Percentiles rank a stretch among this genome's conserved stretches.
These are phyloP conservation scores for Bolboschoenoplectus hybrid DNA, from an alignment of 202 grass and related monocot genomes.

Conservation along the genomic window DNA sequence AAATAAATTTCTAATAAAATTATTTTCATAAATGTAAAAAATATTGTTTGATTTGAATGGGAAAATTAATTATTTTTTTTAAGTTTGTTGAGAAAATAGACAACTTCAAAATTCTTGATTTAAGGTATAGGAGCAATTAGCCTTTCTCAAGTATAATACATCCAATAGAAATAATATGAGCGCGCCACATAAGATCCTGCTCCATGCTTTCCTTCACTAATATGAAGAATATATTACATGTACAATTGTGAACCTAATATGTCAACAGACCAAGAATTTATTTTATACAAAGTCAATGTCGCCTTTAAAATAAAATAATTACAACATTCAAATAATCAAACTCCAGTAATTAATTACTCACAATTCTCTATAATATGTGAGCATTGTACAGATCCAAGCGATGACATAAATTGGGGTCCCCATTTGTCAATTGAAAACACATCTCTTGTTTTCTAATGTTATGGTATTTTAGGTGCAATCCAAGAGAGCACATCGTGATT, in stretches of 20 bases:
- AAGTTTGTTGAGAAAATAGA: too few relatives aligned
- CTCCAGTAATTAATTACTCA: neutral
- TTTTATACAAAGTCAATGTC: neutral
- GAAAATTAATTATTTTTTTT: too few relatives aligned
- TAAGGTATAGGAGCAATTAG: neutral
- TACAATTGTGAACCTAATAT: neutral
- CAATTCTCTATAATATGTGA: neutral
- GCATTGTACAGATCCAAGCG: neutral
- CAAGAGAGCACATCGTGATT: conserved; percentile 1
- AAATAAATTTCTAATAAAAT: too few relatives aligned
- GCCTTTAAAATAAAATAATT: neutral
- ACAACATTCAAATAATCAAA: neutral
- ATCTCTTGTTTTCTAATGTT: conserved; percentile 26
- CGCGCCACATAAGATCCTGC: neutral
- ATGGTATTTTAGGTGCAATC: conserved; percentile 14
- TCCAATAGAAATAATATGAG: neutral
- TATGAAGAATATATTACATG: neutral
- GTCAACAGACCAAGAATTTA: neutral
- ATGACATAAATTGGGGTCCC: conserved; percentile 19
- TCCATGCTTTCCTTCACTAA: neutral
- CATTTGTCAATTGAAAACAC: neutral
- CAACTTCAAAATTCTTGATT: too few relatives aligned
- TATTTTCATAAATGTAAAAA: too few relatives aligned
- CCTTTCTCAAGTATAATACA: neutral
- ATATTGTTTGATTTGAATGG: too few relatives aligned